Conservation (phyloP, 306 rosid genomes). For the Arachis stenosperma region DNA sequence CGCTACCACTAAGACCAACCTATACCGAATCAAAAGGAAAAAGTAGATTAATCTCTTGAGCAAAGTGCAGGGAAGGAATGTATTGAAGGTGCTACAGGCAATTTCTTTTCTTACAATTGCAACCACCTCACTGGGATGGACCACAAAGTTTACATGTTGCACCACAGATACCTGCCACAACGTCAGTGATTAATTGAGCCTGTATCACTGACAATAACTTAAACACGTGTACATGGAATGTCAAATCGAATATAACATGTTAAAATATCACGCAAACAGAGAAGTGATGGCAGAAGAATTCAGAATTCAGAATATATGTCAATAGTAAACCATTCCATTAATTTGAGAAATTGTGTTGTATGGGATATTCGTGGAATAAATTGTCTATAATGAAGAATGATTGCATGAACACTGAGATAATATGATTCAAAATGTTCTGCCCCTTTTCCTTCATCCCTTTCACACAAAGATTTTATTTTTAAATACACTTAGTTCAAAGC, state of each 20-base stretch:
- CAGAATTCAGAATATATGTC: no score
- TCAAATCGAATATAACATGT: constrained; percentile 30
- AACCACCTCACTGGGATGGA: constrained; percentile 85
- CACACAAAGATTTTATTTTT: background rate
- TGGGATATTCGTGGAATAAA: constrained; percentile 16
- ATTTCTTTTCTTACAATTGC: constrained; percentile 89
- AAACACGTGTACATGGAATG: constrained; percentile 19
- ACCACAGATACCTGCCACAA: constrained; percentile 78
- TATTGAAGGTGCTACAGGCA: constrained; percentile 33
- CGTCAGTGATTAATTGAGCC: constrained; percentile 35
- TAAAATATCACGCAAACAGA: constrained; percentile 25
- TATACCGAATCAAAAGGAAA: constrained; percentile 41
- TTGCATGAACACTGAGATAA: constrained; percentile 7
- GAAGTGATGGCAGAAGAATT: background rate
- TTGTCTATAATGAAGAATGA: background rate
- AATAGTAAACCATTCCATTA: background rate
- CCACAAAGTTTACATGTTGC: constrained; percentile 65
- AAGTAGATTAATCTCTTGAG: constrained; percentile 34
- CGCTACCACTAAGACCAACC: constrained; percentile 99
- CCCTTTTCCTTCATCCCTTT: background rate
- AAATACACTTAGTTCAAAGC: background rate
- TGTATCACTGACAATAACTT: constrained; percentile 36
- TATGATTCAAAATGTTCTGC: background rate
- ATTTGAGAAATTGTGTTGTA: constrained; percentile 14
- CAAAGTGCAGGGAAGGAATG: constrained; percentile 34